A percentile compares a stretch with the other conserved stretches of the same genome.
Conservation (phyloP, 768 basidiomycete species). For the Hygrophorus russula region DNA sequence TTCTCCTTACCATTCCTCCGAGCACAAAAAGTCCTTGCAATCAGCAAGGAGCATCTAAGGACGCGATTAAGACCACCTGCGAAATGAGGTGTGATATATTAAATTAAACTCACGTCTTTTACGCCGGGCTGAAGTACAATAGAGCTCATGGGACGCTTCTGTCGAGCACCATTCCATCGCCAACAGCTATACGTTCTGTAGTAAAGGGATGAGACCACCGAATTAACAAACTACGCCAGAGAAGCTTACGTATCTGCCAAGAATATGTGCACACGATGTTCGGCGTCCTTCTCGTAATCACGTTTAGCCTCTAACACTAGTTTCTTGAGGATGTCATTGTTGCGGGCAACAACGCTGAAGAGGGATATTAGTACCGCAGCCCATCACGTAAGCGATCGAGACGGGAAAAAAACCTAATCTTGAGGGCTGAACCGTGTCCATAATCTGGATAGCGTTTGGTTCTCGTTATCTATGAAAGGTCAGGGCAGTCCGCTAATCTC, state of each 20-base stretch:
- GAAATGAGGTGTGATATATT: too few species aligned
- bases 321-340: conserved; percentile 79
- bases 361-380: background rate
- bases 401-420: conserved; percentile 51
- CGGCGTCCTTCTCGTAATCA: conserved; percentile 85
- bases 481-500: conserved; percentile 8
- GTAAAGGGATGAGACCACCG: background rate
- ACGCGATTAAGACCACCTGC: too few species aligned
- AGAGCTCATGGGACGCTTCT: conserved; percentile 88
- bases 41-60: conserved; percentile 64
- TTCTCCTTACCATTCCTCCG: conserved; percentile 68
- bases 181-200: conserved; percentile 61
- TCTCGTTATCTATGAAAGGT: conserved; percentile 53
- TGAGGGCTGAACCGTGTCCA: conserved; percentile 60
- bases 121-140: conserved; percentile 84
- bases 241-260: conserved; percentile 74
- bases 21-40: conserved; percentile 75
- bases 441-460: conserved; percentile 71
- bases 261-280: conserved; percentile 83
- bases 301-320: conserved; percentile 81
- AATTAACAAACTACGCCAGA: conserved; percentile 6
- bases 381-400: background rate
- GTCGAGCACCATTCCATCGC: conserved; percentile 83
- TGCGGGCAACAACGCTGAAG: conserved; percentile 73
- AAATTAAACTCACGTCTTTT: conserved; percentile 35